Conservation (phyloP, 768 basidiomycete species). For the Tricholomella constricta region DNA sequence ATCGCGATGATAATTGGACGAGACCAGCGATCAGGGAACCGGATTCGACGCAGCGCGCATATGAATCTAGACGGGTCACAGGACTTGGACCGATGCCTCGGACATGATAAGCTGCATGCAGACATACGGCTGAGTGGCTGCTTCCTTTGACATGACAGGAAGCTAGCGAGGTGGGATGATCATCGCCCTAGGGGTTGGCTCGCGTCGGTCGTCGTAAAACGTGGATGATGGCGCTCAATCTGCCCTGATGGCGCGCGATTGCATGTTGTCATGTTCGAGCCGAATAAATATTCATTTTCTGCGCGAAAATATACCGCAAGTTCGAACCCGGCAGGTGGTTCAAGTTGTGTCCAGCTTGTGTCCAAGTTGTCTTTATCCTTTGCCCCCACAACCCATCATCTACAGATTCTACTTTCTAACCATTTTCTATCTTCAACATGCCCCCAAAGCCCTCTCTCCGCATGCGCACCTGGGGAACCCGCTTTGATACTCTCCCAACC, state of each 20-base stretch:
- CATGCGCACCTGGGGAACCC: constrained; percentile 67
- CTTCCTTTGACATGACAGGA: constrained; percentile 53
- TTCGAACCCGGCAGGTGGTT: constrained; percentile 7
- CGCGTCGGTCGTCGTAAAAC: constrained; percentile 48
- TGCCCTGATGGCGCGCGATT: constrained; percentile 24
- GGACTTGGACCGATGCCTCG: constrained; percentile 3
- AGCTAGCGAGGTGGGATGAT: constrained; percentile 36
- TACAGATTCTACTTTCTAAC: constrained; percentile 21
- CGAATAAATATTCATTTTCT: constrained; percentile 16
- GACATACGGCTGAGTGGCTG: constrained; percentile 6
- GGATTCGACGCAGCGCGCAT: neutral
- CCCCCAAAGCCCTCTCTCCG: constrained; percentile 41
- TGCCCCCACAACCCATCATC: constrained; percentile 13
- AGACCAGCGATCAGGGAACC: constrained; percentile 2
- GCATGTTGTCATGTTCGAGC: constrained; percentile 1
- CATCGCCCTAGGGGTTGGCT: constrained; percentile 34
- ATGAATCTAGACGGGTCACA: neutral
- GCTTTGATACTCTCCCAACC: constrained; percentile 64
- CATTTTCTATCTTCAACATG: constrained; percentile 38
- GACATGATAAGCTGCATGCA: constrained; percentile 1
- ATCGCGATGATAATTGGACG: neutral
- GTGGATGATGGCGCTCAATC: constrained; percentile 27
- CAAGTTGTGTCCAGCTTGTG: constrained; percentile 6
- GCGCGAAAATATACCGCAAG: constrained; percentile 5
- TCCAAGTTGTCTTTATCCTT: constrained; percentile 5